A percentile compares a stretch with the other conserved stretches of the same genome.
Evolutionary conservation across 1,139 yeast genomes (phyloP).

Genomic region (Wickerhamomyces sp.): DNA sequence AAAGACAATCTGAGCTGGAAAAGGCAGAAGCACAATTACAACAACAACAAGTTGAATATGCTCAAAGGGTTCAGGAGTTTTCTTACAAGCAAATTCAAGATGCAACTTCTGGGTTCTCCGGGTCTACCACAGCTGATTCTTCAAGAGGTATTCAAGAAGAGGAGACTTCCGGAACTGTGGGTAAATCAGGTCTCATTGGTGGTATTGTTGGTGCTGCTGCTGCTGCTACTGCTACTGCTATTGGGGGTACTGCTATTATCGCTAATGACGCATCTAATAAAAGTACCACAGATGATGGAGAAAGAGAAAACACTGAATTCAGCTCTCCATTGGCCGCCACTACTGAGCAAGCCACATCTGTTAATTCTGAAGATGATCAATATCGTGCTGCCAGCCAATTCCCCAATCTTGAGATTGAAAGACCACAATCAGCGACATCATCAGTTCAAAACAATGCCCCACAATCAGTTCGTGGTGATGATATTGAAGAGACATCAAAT

Average conservation of each 20-base stretch:
- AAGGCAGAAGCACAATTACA: slow-evolving; percentile 33
- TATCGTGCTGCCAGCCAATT: slow-evolving; percentile 30
- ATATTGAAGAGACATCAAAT: slow-evolving; percentile 19
- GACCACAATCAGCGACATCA: slow-evolving; percentile 80
- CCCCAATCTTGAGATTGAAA: slow-evolving; percentile 43
- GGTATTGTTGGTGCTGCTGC: slow-evolving; percentile 28
- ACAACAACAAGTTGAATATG: slow-evolving; percentile 33
- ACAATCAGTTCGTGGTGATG: slow-evolving; percentile 78
- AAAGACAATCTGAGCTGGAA: slow-evolving; percentile 30
- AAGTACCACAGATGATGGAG: slow-evolving; percentile 20
- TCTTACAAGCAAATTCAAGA: slow-evolving; percentile 33
- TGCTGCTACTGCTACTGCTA: slow-evolving; percentile 25
- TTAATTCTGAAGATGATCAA: slow-evolving; percentile 40
- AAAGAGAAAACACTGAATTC: slow-evolving; percentile 18
- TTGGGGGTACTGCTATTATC: slow-evolving; percentile 26
- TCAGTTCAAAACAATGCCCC: slow-evolving; percentile 93
- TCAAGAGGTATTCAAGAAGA: no score
- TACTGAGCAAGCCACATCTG: slow-evolving; percentile 30
- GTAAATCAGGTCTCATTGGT: slow-evolving; percentile 20
- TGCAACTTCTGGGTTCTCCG: slow-evolving; percentile 25
- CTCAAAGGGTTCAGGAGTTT: slow-evolving; percentile 32
- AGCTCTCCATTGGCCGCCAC: slow-evolving; percentile 30
- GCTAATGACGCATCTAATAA: slow-evolving; percentile 27
- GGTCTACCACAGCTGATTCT: no score
- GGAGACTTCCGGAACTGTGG: slow-evolving; percentile 12